These are phyloP conservation scores for Agrocybe praecox DNA, from an alignment of 768 basidiomycete genomes.

Conservation along the genomic window DNA sequence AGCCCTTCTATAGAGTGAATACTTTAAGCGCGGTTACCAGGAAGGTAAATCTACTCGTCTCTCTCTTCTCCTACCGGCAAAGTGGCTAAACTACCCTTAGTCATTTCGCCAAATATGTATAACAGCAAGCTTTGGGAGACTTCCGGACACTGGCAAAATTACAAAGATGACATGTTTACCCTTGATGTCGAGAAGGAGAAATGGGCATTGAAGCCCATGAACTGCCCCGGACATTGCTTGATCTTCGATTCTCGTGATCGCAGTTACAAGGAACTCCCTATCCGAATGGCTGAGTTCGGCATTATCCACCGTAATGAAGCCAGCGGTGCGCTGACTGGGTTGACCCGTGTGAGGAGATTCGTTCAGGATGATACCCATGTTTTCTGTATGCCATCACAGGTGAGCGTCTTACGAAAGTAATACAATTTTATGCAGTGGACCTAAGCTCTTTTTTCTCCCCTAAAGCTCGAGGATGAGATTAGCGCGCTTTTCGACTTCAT, in stretches of 20 bases:
- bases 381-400: constrained; percentile 95
- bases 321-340: constrained; percentile 88
- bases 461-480: constrained; percentile 86
- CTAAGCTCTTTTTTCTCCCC: neutral
- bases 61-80: neutral
- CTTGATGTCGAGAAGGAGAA: constrained; percentile 95
- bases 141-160: constrained; percentile 98
- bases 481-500: constrained; percentile 91
- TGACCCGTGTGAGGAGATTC: constrained; percentile 93
- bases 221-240: constrained; percentile 96
- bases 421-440: neutral
- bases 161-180: constrained; percentile 96
- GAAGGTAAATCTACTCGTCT: constrained; percentile 60
- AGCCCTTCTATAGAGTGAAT: constrained; percentile 65
- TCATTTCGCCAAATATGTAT: constrained; percentile 98
- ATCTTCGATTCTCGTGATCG: constrained; percentile 95
- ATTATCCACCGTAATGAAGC: constrained; percentile 97
- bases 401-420: constrained; percentile 25
- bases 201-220: constrained; percentile 98
- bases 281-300: constrained; percentile 98
- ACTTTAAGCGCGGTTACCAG: constrained; percentile 93
- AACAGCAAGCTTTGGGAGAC: constrained; percentile 97
- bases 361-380: constrained; percentile 99
- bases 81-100: constrained; percentile 37
- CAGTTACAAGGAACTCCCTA: constrained; percentile 92